Evolutionary conservation across 306 rosid genomes (phyloP).

Genomic region (Cucumis sativus): DNA sequence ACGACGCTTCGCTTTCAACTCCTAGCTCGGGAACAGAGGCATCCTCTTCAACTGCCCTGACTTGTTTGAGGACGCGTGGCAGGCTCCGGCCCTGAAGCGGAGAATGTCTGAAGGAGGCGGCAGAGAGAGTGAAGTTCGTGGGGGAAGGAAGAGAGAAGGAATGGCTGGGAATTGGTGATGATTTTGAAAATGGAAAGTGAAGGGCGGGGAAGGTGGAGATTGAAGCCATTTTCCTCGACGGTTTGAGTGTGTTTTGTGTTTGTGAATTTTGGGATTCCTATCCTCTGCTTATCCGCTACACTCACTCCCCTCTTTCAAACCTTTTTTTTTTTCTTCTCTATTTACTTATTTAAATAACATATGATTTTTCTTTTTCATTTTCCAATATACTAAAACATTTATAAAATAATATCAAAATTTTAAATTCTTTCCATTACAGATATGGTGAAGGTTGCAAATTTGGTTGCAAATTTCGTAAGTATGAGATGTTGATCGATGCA

Average conservation of each 20-base stretch:
- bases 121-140: slow-evolving; percentile 14
- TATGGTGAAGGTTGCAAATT: no score
- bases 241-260: neutral
- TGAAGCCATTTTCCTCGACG: slow-evolving; percentile 34
- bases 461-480: no score
- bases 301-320: neutral
- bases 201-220: slow-evolving; percentile 26
- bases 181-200: neutral
- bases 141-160: slow-evolving; percentile 15
- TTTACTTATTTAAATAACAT: no score
- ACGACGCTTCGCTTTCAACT: slow-evolving; percentile 15
- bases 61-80: slow-evolving; percentile 12
- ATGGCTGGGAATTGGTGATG: neutral
- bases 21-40: slow-evolving; percentile 22
- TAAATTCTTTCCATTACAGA: no score
- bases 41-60: slow-evolving; percentile 38
- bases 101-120: slow-evolving; percentile 15
- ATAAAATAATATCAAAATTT: no score
- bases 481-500: no score
- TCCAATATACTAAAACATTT: no score
- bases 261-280: neutral
- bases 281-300: neutral
- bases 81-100: slow-evolving; percentile 5
- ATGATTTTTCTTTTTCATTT: no score
- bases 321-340: no score